Base-by-base conservation (phyloP, 2,329 filamentous ascomycete species). In the Tympanopsis confertula region DNA sequence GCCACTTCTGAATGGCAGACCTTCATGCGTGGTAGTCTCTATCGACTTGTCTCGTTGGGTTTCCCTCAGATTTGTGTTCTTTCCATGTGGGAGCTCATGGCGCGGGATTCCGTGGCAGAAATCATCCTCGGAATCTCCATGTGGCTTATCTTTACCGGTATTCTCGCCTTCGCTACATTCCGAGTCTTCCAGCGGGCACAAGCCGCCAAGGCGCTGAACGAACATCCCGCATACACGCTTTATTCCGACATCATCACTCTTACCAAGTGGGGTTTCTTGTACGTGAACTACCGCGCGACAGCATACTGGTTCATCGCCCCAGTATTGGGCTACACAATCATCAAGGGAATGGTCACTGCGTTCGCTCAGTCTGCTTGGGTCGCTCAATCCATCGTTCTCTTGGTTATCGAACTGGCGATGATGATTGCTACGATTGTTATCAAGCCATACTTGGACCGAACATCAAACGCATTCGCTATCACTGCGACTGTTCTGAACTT, bases 201-300 rank as follows among this genome's bases (percentile, higher is more conserved):
- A 49, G 73, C 77, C 44, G 84, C 80, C 22, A 77, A 82, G 44
- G 58, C 67, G 37, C 81, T 84, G 75, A 80, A 86, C 67, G 84
- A 84, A 65, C 85, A 84, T 57, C 79, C 81, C 10, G 81, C 79
- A 10, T 85, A 85, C 55, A 84, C 85, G 47, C 72, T 86, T 42
- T 86, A 84, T 61, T 85, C 81, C 7, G 81, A 86, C 50, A 80
- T 80, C 4, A 65, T 76, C 18, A 73, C 77, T 41, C 66, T 86
- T 44, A 85, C 85, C 68, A 82, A 84, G 56, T 86, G 81, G 81
- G 81, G 81, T 19, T 85, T 86, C 62, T 66, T 86, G 41, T 86
- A 86, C 51, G 78, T 86, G 26, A 80, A 84, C 50, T 85, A 83
- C 63, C 78, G 81, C 53, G 81, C 80, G 20, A 79, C 78, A 3